A percentile compares a stretch with the other conserved stretches of the same genome.
Evolutionary conservation across 345 rosid genomes (phyloP).

Genomic region (Eutrema yunnanense): DNA sequence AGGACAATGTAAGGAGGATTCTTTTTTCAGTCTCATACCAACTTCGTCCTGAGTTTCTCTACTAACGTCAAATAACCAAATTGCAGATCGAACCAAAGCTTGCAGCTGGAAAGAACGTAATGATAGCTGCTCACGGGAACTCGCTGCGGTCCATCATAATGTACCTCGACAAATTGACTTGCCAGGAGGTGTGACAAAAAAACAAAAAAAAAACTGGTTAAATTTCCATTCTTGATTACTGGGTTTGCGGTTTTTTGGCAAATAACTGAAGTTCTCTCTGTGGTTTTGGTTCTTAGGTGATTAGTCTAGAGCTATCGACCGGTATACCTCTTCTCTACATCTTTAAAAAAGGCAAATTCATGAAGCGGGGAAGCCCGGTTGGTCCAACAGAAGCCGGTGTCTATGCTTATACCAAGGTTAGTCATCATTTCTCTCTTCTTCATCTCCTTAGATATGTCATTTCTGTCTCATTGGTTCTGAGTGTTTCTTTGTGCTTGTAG

Average conservation of each 20-base stretch:
- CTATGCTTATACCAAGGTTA: conserved; percentile 88
- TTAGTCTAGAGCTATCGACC: conserved; percentile 71
- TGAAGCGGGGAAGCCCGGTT: conserved; percentile 79
- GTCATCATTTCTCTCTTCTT: conserved; percentile 13
- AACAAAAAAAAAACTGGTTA: neutral
- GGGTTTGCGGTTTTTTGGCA: neutral
- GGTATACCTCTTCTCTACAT: conserved; percentile 97
- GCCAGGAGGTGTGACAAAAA: conserved; percentile 61
- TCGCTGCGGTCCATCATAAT: conserved; percentile 90
- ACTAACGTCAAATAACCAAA: neutral
- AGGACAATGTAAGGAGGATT: conserved; percentile 15
- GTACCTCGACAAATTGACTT: conserved; percentile 93
- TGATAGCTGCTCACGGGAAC: conserved; percentile 98
- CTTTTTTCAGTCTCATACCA: neutral
- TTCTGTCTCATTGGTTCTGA: neutral
- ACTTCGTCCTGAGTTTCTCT: neutral
- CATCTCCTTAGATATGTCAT: neutral
- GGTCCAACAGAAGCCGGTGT: conserved; percentile 92
- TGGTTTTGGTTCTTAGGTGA: conserved; percentile 44
- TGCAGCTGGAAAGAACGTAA: conserved; percentile 64
- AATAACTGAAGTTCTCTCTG: neutral
- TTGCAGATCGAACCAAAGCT: conserved; percentile 88
- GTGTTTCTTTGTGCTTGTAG: conserved; percentile 35
- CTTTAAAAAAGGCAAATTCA: conserved; percentile 77
- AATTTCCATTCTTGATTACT: neutral